These are phyloP conservation scores for Helianthus annuus DNA, from an alignment of 129 eudicot species.

Conservation along the genomic window HanXRQr2.0-SUNRISE NC_035447.2:155822805-155823304, in stretches of 20 bases:
- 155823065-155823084: neutral
- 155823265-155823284: constrained; percentile 14
- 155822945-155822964: neutral
- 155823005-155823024: neutral
- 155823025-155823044: neutral
- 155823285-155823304: constrained; percentile 17
- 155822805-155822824: too few species aligned
- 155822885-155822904: too few species aligned
- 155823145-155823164: neutral
- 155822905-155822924: too few species aligned
- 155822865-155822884: too few species aligned
- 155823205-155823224: too few species aligned
- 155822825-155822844: too few species aligned
- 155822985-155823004: neutral
- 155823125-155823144: constrained; percentile 8
- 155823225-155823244: too few species aligned
- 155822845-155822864: too few species aligned
- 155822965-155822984: neutral
- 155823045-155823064: constrained; percentile 9
- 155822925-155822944: neutral
- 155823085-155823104: neutral
- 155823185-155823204: neutral
- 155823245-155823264: neutral
- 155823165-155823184: neutral
- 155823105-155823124: constrained; percentile 20